phyloP scores from a whole-genome alignment of 208 protist species.

The Leishmania amazonensis region DNA sequence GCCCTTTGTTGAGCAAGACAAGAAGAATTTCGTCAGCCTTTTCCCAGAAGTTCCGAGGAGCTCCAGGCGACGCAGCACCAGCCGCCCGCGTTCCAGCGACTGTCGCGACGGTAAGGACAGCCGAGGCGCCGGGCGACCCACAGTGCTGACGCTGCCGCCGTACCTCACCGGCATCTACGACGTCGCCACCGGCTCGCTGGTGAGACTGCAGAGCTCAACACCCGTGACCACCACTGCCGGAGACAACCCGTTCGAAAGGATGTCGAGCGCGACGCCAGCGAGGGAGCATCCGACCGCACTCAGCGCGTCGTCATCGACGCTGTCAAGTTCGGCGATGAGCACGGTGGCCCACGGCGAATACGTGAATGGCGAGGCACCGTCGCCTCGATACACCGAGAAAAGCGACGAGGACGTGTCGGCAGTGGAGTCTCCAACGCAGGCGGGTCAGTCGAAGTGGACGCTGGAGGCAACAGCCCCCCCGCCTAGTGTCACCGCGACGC shows the following conservation, averaged over 20 bases:
- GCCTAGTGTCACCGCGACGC: background rate
- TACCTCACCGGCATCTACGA: conserved; percentile 90
- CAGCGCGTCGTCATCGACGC: background rate
- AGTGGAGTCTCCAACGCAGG: background rate
- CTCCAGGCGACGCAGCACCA: background rate
- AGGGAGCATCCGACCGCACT: background rate
- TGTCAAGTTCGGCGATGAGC: background rate
- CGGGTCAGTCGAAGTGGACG: conserved; percentile 5
- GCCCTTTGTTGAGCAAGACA: conserved; percentile 52
- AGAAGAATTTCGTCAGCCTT: conserved; percentile 18
- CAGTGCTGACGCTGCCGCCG: conserved; percentile 49
- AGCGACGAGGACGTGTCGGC: too few relatives aligned
- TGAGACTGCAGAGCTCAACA: conserved; percentile 42
- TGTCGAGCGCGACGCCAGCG: background rate
- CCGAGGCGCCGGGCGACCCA: conserved; percentile 1
- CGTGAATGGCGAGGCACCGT: background rate
- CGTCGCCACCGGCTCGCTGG: conserved; percentile 66
- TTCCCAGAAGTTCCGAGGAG: background rate
- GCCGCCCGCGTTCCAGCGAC: background rate
- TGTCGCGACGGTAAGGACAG: background rate
- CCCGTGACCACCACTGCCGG: background rate
- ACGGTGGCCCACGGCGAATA: background rate
- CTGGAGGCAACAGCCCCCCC: conserved; percentile 3
- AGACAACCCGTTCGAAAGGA: background rate
- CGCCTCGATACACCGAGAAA: background rate